These are phyloP conservation scores for Colletotrichum costaricense DNA, from an alignment of 2,329 filamentous ascomycete genomes.

Conservation along the genomic window DNA sequence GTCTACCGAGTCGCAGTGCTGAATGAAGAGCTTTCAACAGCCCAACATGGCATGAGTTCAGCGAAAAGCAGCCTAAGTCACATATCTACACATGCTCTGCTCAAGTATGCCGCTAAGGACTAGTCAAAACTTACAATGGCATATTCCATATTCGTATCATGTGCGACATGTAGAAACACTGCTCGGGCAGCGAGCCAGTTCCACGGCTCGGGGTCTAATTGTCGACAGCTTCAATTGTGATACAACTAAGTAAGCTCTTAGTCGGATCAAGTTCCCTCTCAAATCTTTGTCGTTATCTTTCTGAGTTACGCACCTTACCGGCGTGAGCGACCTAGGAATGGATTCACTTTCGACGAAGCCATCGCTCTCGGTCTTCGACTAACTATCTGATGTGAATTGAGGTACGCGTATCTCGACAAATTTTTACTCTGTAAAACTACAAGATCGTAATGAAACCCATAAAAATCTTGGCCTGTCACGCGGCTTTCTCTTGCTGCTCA, in stretches of 20 bases:
- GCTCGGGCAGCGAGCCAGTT: not conserved
- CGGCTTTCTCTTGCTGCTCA: no score
- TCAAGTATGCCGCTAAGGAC: not conserved
- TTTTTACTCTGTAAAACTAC: no score
- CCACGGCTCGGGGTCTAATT: no score
- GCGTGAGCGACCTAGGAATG: no score
- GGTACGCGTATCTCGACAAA: no score
- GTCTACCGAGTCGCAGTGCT: not conserved
- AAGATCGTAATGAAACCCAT: no score
- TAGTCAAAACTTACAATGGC: not conserved
- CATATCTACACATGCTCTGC: not conserved
- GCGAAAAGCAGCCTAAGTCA: not conserved
- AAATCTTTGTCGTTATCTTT: no score
- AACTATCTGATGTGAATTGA: no score
- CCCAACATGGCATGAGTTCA: not conserved
- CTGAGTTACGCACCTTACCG: no score
- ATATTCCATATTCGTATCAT: not conserved
- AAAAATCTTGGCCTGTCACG: no score
- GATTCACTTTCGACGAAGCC: no score
- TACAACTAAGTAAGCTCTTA: not conserved
- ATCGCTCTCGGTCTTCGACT: no score
- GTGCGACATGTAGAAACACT: not conserved
- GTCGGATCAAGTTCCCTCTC: not conserved
- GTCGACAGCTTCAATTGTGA: not conserved
- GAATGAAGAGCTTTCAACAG: not conserved